Conservation (phyloP, 1,139 yeast genomes). For the Lodderomyces margitis region DNA sequence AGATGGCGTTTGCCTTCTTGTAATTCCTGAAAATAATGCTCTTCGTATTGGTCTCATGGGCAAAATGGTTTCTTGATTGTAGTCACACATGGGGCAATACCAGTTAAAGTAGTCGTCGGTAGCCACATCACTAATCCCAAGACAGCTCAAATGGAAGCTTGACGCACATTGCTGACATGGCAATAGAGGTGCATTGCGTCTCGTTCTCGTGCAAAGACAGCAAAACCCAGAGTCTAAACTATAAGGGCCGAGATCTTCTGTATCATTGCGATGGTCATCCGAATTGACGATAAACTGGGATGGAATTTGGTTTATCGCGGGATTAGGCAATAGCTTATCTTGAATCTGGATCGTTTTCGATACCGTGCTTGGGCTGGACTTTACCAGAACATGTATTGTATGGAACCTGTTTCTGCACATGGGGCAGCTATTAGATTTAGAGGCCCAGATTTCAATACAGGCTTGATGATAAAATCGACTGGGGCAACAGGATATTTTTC, state of each 20-base stretch:
- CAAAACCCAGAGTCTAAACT: slow-evolving; percentile 22
- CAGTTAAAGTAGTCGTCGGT: slow-evolving; percentile 22
- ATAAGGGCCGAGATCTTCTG: background rate
- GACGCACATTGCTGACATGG: slow-evolving; percentile 36
- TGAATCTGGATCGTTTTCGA: slow-evolving; percentile 22
- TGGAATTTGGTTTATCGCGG: slow-evolving; percentile 42
- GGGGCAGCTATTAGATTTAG: slow-evolving; percentile 51
- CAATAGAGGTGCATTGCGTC: slow-evolving; percentile 18
- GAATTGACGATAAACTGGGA: slow-evolving; percentile 28
- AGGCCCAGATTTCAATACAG: slow-evolving; percentile 49
- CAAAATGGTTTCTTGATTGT: slow-evolving; percentile 28
- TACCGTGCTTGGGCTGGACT: slow-evolving; percentile 10
- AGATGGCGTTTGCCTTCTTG: background rate
- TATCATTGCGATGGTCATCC: background rate
- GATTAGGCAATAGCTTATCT: slow-evolving; percentile 34
- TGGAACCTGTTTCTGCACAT: slow-evolving; percentile 45
- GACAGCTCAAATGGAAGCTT: slow-evolving; percentile 35
- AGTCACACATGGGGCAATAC: slow-evolving; percentile 48
- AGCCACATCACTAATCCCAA: slow-evolving; percentile 15
- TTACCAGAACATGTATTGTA: slow-evolving; percentile 21
- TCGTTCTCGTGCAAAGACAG: slow-evolving; percentile 26
- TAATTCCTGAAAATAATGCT: background rate
- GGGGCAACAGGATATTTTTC: slow-evolving; percentile 35
- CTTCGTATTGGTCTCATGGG: slow-evolving; percentile 10
- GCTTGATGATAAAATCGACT: slow-evolving; percentile 44